Conservation (phyloP, 306 rosid genomes). For the Cyclanthera cordifolia region DNA sequence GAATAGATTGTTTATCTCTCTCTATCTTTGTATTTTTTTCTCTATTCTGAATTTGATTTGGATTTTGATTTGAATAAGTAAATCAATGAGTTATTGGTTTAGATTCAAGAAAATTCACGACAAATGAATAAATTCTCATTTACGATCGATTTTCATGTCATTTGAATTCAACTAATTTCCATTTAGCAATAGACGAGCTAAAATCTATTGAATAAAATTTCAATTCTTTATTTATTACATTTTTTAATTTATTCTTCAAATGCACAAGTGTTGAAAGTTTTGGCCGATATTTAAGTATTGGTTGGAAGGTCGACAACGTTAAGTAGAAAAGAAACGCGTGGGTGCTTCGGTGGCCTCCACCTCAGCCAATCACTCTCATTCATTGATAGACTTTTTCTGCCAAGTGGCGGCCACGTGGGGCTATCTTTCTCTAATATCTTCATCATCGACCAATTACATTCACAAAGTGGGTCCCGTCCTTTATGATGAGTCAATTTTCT, state of each 20-base stretch:
- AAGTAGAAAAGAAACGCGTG: background rate
- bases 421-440: background rate
- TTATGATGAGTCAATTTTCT: background rate
- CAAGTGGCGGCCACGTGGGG: background rate
- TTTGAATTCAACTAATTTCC: background rate
- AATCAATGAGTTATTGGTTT: too few relatives aligned
- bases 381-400: conserved; percentile 1
- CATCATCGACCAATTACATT: background rate
- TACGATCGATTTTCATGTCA: background rate
- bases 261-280: background rate
- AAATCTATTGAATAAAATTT: background rate
- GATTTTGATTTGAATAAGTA: too few relatives aligned
- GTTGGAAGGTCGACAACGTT: conserved; percentile 1
- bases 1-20: too few relatives aligned
- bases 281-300: background rate
- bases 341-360: background rate
- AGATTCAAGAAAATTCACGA: too few relatives aligned
- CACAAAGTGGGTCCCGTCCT: background rate
- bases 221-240: background rate
- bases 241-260: background rate
- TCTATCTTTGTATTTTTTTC: too few relatives aligned
- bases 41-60: too few relatives aligned
- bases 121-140: too few relatives aligned
- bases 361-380: background rate
- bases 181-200: background rate